Percentiles rank a stretch among this genome's conserved stretches.
phyloP scores from a whole-genome alignment of 208 protist genomes.

The Trypanosoma mega region DNA sequence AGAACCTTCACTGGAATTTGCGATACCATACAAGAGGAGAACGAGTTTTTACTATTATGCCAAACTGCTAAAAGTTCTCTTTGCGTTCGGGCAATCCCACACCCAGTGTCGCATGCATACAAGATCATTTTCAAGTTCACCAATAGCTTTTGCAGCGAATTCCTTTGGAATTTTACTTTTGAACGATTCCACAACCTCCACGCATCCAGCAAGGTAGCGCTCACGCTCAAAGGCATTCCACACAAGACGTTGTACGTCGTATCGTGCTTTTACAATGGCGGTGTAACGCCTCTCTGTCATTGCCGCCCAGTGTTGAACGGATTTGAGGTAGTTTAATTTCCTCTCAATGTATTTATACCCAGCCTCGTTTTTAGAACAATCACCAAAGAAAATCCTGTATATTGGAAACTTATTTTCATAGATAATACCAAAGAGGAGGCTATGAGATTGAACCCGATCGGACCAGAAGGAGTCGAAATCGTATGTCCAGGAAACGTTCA shows the following conservation, averaged over 20 bases:
- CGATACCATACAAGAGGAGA: background rate
- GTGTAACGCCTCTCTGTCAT: slow-evolving; percentile 78
- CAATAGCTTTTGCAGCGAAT: slow-evolving; percentile 74
- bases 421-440: slow-evolving; percentile 63
- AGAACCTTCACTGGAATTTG: background rate
- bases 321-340: slow-evolving; percentile 86
- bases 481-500: slow-evolving; percentile 79
- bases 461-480: slow-evolving; percentile 91
- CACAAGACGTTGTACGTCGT: slow-evolving; percentile 75
- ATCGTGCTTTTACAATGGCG: slow-evolving; percentile 78
- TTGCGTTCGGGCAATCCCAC: slow-evolving; percentile 88
- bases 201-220: slow-evolving; percentile 79
- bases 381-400: slow-evolving; percentile 75
- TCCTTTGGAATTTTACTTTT: slow-evolving; percentile 74
- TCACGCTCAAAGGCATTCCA: slow-evolving; percentile 90
- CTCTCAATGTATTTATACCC: slow-evolving; percentile 67
- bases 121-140: slow-evolving; percentile 76
- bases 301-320: slow-evolving; percentile 73
- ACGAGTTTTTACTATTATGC: slow-evolving; percentile 9
- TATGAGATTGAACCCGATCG: slow-evolving; percentile 78
- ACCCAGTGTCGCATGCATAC: slow-evolving; percentile 89
- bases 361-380: slow-evolving; percentile 61
- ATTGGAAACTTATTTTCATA: slow-evolving; percentile 60
- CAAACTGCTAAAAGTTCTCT: slow-evolving; percentile 71
- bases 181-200: slow-evolving; percentile 79